These are phyloP conservation scores for Zymoseptoria crescenta DNA, from an alignment of 2,329 filamentous ascomycete genomes.

Conservation along the genomic window DNA sequence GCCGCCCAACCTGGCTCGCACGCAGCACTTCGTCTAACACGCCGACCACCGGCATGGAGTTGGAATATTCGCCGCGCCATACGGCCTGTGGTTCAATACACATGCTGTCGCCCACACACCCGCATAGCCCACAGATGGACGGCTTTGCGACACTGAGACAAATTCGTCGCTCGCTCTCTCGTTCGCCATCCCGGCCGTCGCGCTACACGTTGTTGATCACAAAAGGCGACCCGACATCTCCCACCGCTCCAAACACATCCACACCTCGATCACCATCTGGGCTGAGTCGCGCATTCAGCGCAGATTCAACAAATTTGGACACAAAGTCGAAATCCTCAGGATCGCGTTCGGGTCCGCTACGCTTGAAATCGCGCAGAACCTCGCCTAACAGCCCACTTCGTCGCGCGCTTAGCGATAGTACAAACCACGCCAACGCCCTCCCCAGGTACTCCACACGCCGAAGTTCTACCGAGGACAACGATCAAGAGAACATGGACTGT, in stretches of 20 bases:
- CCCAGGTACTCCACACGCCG: conserved; percentile 42
- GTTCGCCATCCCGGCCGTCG: conserved; percentile 78
- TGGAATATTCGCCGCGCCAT: conserved; percentile 44
- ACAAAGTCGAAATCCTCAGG: conserved; percentile 42
- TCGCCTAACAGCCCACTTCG: conserved; percentile 77
- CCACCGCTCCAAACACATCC: conserved; percentile 25
- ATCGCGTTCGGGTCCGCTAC: conserved; percentile 21
- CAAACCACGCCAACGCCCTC: conserved; percentile 63
- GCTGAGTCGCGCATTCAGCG: conserved; percentile 40
- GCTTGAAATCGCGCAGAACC: conserved; percentile 52
- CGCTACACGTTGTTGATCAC: conserved; percentile 57
- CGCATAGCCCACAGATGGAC: conserved; percentile 55
- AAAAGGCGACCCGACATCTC: conserved; percentile 36
- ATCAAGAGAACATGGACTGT: conserved; percentile 30
- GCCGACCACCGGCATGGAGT: conserved; percentile 34
- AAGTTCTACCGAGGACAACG: conserved; percentile 41
- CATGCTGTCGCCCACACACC: conserved; percentile 68
- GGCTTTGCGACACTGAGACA: conserved; percentile 74
- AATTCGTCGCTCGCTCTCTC: conserved; percentile 76
- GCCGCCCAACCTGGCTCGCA: neutral
- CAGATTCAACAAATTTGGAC: conserved; percentile 18
- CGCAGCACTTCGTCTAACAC: conserved; percentile 4
- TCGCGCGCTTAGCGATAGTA: conserved; percentile 62
- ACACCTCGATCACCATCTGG: conserved; percentile 34
- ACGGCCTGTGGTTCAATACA: conserved; percentile 67